Evolutionary conservation across 345 rosid species (phyloP).

Genomic region (Eucalyptus decipiens): DNA sequence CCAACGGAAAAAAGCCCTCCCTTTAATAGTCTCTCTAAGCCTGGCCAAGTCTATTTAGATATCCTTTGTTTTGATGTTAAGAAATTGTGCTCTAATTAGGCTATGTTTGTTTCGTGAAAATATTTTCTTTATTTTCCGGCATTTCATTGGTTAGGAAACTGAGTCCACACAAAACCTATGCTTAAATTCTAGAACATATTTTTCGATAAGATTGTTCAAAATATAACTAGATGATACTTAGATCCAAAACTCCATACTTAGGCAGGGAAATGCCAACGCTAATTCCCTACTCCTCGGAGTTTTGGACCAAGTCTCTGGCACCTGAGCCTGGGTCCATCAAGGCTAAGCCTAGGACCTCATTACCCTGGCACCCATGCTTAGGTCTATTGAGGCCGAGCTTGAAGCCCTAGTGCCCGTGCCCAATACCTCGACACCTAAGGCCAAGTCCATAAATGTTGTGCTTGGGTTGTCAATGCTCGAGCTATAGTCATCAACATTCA

Average conservation of each 20-base stretch:
- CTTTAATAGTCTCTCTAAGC: too few relatives aligned
- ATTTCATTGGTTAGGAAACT: fast-evolving
- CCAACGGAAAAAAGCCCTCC: too few relatives aligned
- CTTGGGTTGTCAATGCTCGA: too few relatives aligned
- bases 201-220: too few relatives aligned
- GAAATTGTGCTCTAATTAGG: fast-evolving
- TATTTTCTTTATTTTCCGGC: not conserved
- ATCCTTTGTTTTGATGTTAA: not conserved
- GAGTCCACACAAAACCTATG: fast-evolving
- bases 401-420: not conserved
- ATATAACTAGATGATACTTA: too few relatives aligned
- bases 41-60: not conserved
- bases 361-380: fast-evolving
- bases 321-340: fast-evolving
- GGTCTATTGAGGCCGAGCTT: fast-evolving
- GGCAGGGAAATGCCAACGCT: fast-evolving
- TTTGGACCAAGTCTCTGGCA: not conserved
- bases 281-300: fast-evolving
- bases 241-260: fast-evolving
- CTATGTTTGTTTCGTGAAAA: not conserved
- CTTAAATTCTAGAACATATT: not conserved
- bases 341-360: fast-evolving
- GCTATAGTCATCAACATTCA: not conserved
- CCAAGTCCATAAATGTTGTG: too few relatives aligned
- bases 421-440: fast-evolving